Evolutionary conservation across 768 basidiomycete species (phyloP), one percentile per base, ranked within the genome.

Genomic region (Boletus subcaerulescens): DNA sequence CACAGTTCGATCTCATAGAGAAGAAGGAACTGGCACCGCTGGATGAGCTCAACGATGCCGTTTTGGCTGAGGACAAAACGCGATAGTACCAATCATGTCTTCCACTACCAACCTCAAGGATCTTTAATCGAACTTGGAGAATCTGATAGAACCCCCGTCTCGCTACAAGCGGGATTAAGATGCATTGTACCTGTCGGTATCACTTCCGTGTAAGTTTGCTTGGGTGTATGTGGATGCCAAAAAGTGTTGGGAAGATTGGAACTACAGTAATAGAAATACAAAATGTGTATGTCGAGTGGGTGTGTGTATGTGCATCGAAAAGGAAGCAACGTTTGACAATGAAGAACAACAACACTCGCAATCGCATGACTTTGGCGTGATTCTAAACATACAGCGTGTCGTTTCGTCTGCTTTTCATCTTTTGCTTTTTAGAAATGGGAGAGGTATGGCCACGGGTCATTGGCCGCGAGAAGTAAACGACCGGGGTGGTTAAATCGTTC

Each of bases 1-100:
- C 49, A 7, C 62, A 93, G 92, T 96, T 96, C 68, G 88, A 93
- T 65, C 79, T 96, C 20, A 83, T 98, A n/a, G 95, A 97, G 62
- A 91, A 91, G 81, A 97, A 94, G 73, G 96, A 98, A 67, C 79
- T 98, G 9, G 91, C 91, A 12, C 96, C 96, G 0, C 74, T 98
- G 48, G 93, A 95, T 60, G 96, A 98, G 70, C 80, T 98, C 62
- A 98, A 98, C 70, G 91, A 93, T 61, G 92, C 91, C 10, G 93
- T 98, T 60, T 72, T 87, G 33, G 78, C 79, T 0, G 83, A 83
- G 64, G 80, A 81, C 63, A 80, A 77, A 62, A 38, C 65, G 4
- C 67, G 73, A 57, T 65, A 41, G 56, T 59, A 53, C 48, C 35
- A 13, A 15, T 46, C 8, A 29, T 26, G 48, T 15, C 9, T 35